A percentile compares a stretch with the other conserved stretches of the same genome.
phyloP scores from a whole-genome alignment of 1,139 yeast species.

The Pichia sp. region DNA sequence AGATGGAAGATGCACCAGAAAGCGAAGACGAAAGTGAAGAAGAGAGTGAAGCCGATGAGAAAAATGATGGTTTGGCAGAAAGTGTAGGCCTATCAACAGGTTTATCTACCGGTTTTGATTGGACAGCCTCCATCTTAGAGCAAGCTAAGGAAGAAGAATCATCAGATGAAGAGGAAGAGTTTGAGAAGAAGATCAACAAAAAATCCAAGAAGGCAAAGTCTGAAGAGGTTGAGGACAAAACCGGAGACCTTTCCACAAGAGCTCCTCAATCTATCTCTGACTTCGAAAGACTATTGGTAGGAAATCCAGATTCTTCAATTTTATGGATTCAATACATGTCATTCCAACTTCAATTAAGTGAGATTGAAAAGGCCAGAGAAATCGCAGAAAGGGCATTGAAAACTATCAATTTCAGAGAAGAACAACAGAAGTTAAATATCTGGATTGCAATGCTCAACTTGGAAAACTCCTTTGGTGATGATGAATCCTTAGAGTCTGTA shows the following conservation, averaged over 20 bases:
- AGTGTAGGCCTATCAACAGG: constrained; percentile 28
- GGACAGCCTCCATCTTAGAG: constrained; percentile 87
- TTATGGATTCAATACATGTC: constrained; percentile 99
- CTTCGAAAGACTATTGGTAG: constrained; percentile 84
- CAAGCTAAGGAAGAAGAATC: constrained; percentile 61
- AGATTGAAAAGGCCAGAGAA: constrained; percentile 89
- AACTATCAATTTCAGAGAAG: constrained; percentile 87
- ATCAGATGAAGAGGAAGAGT: constrained; percentile 50
- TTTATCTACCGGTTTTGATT: constrained; percentile 60
- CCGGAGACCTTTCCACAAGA: constrained; percentile 76
- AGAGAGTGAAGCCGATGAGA: constrained; percentile 22
- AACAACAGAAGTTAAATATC: constrained; percentile 84
- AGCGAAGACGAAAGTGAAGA: constrained; percentile 31
- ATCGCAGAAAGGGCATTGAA: constrained; percentile 89
- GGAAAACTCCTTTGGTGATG: constrained; percentile 89
- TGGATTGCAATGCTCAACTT: constrained; percentile 95
- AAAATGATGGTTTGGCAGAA: constrained; percentile 29
- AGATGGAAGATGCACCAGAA: constrained; percentile 32
- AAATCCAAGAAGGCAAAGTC: constrained; percentile 39
- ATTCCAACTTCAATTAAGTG: constrained; percentile 91
- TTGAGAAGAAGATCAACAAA: constrained; percentile 39
- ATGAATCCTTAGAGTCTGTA: constrained; percentile 71
- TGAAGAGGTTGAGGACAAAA: constrained; percentile 64
- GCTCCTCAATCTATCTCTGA: constrained; percentile 90
- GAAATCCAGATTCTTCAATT: constrained; percentile 90